Evolutionary conservation across 805 yeast species (phyloP).

Genomic region (Candida silvatica): DNA sequence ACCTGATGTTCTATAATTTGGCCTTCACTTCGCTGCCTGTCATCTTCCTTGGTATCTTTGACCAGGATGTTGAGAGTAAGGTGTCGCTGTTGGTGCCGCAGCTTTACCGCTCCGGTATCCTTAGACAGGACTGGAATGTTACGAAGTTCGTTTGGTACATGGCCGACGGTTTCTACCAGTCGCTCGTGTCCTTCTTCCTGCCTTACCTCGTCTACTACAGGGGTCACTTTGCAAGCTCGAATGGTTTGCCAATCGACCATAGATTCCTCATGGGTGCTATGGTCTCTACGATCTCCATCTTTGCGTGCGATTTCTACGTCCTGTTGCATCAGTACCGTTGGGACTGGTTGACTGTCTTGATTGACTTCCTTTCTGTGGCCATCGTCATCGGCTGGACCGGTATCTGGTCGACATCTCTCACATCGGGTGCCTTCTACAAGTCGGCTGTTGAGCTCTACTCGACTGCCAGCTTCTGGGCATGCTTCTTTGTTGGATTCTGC

Average conservation of each 20-base stretch:
- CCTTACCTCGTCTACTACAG: constrained; percentile 49
- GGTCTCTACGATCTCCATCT: constrained; percentile 58
- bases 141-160: constrained; percentile 64
- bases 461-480: constrained; percentile 56
- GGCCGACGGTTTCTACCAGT: constrained; percentile 73
- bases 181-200: constrained; percentile 63
- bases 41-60: constrained; percentile 69
- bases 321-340: constrained; percentile 65
- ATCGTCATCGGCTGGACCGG: constrained; percentile 73
- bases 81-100: constrained; percentile 70
- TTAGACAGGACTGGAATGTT: constrained; percentile 64
- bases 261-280: constrained; percentile 64
- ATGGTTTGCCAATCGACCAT: constrained; percentile 52
- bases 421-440: constrained; percentile 55
- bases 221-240: constrained; percentile 32
- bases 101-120: constrained; percentile 63
- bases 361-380: constrained; percentile 49
- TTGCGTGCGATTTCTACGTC: constrained; percentile 60
- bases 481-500: constrained; percentile 53
- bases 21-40: constrained; percentile 80
- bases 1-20: constrained; percentile 71
- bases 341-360: constrained; percentile 65
- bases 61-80: constrained; percentile 69
- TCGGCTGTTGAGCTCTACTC: constrained; percentile 61
- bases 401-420: constrained; percentile 53